Percentiles rank a stretch among this genome's conserved stretches.
phyloP scores from a whole-genome alignment of 306 rosid species.

The Alnus rubra region DNA sequence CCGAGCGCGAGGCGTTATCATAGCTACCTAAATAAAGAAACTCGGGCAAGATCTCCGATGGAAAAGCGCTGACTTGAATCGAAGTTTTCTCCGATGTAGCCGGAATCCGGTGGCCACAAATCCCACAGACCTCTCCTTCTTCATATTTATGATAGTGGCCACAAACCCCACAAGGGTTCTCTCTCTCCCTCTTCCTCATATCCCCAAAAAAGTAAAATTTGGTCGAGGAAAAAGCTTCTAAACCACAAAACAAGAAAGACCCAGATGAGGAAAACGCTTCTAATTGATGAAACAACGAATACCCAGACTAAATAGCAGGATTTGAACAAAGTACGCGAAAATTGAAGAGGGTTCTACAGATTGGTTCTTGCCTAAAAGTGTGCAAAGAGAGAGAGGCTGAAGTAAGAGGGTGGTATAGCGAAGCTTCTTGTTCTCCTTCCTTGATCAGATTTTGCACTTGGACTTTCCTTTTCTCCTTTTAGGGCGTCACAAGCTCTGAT shows the following conservation, averaged over 20 bases:
- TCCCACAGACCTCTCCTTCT: slow-evolving; percentile 96
- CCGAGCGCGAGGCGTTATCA: slow-evolving; percentile 96
- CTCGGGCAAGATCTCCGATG: slow-evolving; percentile 85
- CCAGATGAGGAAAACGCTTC: slow-evolving; percentile 36
- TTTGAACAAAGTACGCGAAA: not conserved
- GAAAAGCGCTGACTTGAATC: slow-evolving; percentile 82
- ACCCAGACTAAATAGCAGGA: slow-evolving; percentile 12
- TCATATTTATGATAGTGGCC: slow-evolving; percentile 98
- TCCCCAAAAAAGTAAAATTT: slow-evolving; percentile 20
- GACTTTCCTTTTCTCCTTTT: slow-evolving; percentile 19
- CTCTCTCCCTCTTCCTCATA: slow-evolving; percentile 99
- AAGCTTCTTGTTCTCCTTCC: slow-evolving; percentile 15
- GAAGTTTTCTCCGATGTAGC: slow-evolving; percentile 68
- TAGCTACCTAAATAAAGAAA: slow-evolving; percentile 94
- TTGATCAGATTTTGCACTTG: slow-evolving; percentile 24
- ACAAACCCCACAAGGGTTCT: slow-evolving; percentile 95
- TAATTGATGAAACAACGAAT: slow-evolving; percentile 15
- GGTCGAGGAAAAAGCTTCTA: slow-evolving; percentile 21
- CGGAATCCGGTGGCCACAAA: slow-evolving; percentile 92
- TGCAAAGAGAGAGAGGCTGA: not conserved
- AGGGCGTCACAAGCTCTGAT: slow-evolving; percentile 13
- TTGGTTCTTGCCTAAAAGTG: slow-evolving; percentile 15
- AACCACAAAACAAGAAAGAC: slow-evolving; percentile 28
- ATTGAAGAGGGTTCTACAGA: not conserved
- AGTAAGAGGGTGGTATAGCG: slow-evolving; percentile 17